phyloP scores from a whole-genome alignment of 2,329 filamentous ascomycete species.

The Cercospora berteroae region DNA sequence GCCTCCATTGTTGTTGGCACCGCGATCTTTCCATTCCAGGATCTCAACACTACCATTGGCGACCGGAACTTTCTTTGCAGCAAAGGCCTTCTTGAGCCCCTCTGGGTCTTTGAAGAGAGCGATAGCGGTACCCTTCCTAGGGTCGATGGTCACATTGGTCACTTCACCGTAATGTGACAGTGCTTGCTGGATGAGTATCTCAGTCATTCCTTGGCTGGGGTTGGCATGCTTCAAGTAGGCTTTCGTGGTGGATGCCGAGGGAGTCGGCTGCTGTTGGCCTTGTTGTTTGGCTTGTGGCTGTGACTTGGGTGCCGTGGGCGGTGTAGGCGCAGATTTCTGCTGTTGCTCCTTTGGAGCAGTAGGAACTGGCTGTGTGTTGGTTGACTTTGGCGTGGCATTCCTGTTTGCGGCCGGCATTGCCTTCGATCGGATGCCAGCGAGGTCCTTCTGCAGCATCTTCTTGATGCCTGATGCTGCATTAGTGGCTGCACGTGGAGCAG shows the following conservation, averaged over 20 bases:
- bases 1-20: conserved; percentile 17
- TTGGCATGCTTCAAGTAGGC: conserved; percentile 61
- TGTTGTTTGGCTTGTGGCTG: conserved; percentile 35
- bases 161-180: conserved; percentile 73
- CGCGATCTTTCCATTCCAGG: conserved; percentile 69
- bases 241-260: conserved; percentile 48
- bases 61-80: conserved; percentile 76
- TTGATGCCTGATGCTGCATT: conserved; percentile 38
- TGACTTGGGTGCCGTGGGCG: conserved; percentile 19
- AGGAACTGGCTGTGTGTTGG: conserved; percentile 11
- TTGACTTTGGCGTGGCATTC: conserved; percentile 22
- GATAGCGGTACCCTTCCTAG: conserved; percentile 91
- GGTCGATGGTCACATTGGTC: conserved; percentile 83
- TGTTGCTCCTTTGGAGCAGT: conserved; percentile 40
- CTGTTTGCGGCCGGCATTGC: conserved; percentile 21
- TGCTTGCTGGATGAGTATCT: conserved; percentile 70
- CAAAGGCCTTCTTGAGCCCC: conserved; percentile 72
- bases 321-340: conserved; percentile 22
- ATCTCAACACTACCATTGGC: conserved; percentile 86
- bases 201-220: conserved; percentile 86
- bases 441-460: conserved; percentile 61
- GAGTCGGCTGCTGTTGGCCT: conserved; percentile 30
- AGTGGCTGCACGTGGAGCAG: conserved; percentile 5
- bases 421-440: conserved; percentile 52
- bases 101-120: conserved; percentile 78